A percentile compares a stretch with the other conserved stretches of the same genome.
phyloP scores from a whole-genome alignment of 495 filamentous ascomycete species.

The Talaromyces liani region DNA sequence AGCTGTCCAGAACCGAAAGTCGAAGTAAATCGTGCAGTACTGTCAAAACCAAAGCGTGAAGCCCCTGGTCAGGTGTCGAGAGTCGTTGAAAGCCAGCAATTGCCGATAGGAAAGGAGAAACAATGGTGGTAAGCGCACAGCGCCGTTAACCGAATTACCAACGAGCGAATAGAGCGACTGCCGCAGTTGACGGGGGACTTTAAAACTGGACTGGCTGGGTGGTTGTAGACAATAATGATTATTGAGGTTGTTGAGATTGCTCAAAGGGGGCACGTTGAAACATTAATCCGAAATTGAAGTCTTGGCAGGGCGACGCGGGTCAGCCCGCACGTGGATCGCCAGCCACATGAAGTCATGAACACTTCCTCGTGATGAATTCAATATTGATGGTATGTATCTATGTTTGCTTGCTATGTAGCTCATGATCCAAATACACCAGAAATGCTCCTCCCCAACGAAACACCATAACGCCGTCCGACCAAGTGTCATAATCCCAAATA shows the following conservation, averaged over 20 bases:
- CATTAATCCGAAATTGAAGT: conserved; percentile 6
- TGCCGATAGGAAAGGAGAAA: not conserved
- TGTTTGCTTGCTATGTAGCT: not conserved
- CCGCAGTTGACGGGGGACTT: not conserved
- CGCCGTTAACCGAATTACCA: not conserved
- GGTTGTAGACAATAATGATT: not conserved
- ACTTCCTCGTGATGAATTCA: not conserved
- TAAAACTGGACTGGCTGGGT: not conserved
- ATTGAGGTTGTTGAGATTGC: conserved; percentile 4
- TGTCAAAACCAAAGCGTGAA: not conserved
- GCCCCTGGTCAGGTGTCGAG: not conserved
- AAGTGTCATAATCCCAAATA: not conserved
- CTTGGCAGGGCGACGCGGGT: conserved; percentile 1
- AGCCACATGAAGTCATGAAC: conserved; percentile 5
- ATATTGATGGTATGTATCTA: not conserved
- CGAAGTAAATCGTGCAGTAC: not conserved
- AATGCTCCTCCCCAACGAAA: not conserved
- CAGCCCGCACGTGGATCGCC: not conserved
- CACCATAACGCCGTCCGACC: not conserved
- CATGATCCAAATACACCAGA: not conserved
- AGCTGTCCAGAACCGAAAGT: not conserved
- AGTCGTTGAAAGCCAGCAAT: not conserved
- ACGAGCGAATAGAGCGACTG: not conserved
- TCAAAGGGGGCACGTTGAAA: conserved; percentile 7
- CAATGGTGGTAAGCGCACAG: not conserved